Percentiles rank a stretch among this genome's conserved stretches.
Evolutionary conservation across 2,329 filamentous ascomycete species (phyloP).

Genomic region (Coleophoma eucalyptorum): DNA sequence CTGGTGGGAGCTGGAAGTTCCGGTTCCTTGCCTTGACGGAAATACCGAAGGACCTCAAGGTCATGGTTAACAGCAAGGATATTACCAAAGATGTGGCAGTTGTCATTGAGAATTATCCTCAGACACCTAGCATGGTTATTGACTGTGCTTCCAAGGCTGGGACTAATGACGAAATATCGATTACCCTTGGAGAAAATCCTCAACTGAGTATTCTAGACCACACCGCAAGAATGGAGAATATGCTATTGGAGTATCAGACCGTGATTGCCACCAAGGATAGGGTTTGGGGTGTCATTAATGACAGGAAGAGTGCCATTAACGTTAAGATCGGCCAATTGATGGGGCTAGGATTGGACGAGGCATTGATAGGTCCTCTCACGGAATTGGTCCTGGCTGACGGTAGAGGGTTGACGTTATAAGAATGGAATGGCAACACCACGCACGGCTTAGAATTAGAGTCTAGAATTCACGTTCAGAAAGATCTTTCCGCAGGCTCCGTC

Average conservation of each 20-base stretch:
- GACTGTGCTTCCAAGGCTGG: neutral
- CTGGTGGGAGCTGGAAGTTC: neutral
- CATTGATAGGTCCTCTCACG: neutral
- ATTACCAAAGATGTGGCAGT: neutral
- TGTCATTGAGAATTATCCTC: neutral
- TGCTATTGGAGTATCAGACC: neutral
- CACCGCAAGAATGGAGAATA: neutral
- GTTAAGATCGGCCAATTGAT: conserved; percentile 1
- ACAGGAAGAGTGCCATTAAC: neutral
- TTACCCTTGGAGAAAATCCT: neutral
- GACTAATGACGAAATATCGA: neutral
- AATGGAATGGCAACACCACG: too few species aligned
- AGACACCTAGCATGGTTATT: neutral
- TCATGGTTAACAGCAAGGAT: neutral
- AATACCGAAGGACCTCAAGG: neutral
- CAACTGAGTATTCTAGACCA: neutral
- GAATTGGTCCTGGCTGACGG: neutral
- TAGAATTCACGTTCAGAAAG: too few species aligned
- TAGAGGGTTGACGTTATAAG: neutral
- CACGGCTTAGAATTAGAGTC: too few species aligned
- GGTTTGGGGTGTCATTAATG: neutral
- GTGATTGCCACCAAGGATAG: neutral
- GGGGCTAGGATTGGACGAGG: neutral
- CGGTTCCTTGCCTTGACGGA: neutral
- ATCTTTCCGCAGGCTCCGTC: too few species aligned